A percentile compares a stretch with the other conserved stretches of the same genome.
phyloP scores from a whole-genome alignment of 192 early-diverging fungal genomes.

The Fimicolochytrium jonesii region DNA sequence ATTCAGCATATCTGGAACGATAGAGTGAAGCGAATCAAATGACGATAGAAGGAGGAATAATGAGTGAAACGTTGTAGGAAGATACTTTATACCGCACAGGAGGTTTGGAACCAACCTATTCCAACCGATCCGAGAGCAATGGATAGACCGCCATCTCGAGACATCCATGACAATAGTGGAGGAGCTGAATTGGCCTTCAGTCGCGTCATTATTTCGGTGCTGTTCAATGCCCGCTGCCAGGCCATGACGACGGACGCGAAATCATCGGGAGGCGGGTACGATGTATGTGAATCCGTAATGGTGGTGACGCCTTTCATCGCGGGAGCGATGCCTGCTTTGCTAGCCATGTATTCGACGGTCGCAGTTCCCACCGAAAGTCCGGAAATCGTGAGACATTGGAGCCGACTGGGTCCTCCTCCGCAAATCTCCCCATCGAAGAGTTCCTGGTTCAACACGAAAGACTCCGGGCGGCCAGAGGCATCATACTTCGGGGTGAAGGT shows the following conservation, averaged over 20 bases:
- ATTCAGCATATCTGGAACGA: conserved; percentile 4
- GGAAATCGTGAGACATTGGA: neutral
- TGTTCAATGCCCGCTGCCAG: neutral
- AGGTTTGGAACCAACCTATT: too few relatives aligned
- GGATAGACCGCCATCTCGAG: neutral
- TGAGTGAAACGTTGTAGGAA: too few relatives aligned
- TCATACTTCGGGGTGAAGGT: neutral
- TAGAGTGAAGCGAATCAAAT: too few relatives aligned
- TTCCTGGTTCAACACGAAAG: neutral
- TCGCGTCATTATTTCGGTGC: neutral
- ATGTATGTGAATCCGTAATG: neutral
- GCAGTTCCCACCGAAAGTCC: neutral
- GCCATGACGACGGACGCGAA: neutral
- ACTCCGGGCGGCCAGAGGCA: neutral
- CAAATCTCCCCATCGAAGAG: conserved; percentile 4
- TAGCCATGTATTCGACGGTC: neutral
- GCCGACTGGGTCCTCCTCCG: neutral
- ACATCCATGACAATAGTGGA: neutral
- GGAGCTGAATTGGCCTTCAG: neutral
- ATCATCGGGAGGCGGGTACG: neutral
- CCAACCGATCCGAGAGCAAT: neutral
- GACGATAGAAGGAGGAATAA: too few relatives aligned
- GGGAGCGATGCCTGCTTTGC: neutral
- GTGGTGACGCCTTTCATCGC: neutral
- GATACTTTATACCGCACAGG: too few relatives aligned